A percentile compares a stretch with the other conserved stretches of the same genome.
phyloP scores from a whole-genome alignment of 2,329 filamentous ascomycete species.

The Phoma sp. region DNA sequence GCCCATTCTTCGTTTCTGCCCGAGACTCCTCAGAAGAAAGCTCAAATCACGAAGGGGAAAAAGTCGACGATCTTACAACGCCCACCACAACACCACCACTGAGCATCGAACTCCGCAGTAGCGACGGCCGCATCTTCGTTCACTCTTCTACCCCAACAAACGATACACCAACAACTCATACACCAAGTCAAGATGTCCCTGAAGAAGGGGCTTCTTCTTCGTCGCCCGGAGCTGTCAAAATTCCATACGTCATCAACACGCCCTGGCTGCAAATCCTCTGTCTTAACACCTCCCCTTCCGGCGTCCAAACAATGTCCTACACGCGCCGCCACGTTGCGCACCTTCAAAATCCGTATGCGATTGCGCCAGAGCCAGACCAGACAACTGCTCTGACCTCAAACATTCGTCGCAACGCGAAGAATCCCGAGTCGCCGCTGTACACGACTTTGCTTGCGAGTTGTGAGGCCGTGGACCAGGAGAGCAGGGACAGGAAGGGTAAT shows the following conservation, averaged over 20 bases:
- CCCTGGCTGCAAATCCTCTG: conserved; percentile 16
- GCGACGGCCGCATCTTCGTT: neutral
- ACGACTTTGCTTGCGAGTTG: conserved; percentile 57
- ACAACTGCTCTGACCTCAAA: conserved; percentile 9
- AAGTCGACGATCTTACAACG: neutral
- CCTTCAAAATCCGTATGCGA: conserved; percentile 16
- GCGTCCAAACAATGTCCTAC: neutral
- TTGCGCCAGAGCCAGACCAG: conserved; percentile 9
- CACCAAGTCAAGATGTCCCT: neutral
- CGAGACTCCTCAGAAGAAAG: neutral
- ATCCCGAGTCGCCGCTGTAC: conserved; percentile 28
- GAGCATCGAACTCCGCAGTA: neutral
- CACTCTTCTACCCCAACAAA: neutral
- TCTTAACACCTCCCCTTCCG: neutral
- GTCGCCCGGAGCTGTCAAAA: neutral
- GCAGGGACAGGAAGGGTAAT: conserved; percentile 74
- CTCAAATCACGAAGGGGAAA: neutral
- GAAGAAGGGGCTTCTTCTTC: neutral
- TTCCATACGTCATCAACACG: conserved; percentile 23
- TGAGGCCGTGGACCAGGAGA: conserved; percentile 71
- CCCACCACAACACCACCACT: neutral
- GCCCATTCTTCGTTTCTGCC: conserved; percentile 6
- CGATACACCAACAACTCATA: neutral
- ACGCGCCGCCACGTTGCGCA: conserved; percentile 13
- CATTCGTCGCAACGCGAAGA: conserved; percentile 29